Percentiles rank a stretch among this genome's conserved stretches.
phyloP scores from a whole-genome alignment of 192 early-diverging fungal genomes.

The Entophlyctis luteolus region DNA sequence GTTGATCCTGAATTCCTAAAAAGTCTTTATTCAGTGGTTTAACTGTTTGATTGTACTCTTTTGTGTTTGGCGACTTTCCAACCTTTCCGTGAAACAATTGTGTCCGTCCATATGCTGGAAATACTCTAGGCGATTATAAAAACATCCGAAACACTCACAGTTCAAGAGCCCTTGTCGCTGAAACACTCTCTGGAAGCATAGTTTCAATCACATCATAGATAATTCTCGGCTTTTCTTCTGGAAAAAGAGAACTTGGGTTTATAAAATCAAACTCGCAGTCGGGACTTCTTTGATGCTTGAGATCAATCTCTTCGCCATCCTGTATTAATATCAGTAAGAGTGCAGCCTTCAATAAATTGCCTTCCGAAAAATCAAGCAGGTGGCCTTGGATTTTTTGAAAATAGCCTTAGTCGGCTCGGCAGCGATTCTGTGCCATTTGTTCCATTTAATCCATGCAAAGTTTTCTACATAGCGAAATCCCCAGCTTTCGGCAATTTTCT shows the following conservation, averaged over 20 bases:
- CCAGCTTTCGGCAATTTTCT: slow-evolving; percentile 66
- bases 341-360: slow-evolving; percentile 34
- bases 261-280: slow-evolving; percentile 95
- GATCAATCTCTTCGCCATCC: slow-evolving; percentile 76
- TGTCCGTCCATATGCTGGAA: neutral
- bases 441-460: slow-evolving; percentile 91
- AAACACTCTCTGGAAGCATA: slow-evolving; percentile 73
- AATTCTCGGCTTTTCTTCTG: slow-evolving; percentile 78
- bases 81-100: neutral
- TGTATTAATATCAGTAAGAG: slow-evolving; percentile 20
- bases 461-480: slow-evolving; percentile 93
- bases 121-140: neutral
- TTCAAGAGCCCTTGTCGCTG: slow-evolving; percentile 66
- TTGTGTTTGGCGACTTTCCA: neutral
- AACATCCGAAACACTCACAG: slow-evolving; percentile 65
- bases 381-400: slow-evolving; percentile 84
- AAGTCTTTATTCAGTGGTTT: neutral
- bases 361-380: slow-evolving; percentile 83
- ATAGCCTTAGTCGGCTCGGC: slow-evolving; percentile 62
- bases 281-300: slow-evolving; percentile 88
- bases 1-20: neutral
- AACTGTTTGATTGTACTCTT: neutral
- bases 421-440: slow-evolving; percentile 77
- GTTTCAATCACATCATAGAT: slow-evolving; percentile 88
- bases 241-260: slow-evolving; percentile 61